Evolutionary conservation across 164 flowering plant genomes (phyloP), one percentile per base, ranked within the genome.

Genomic region (Magnolia kwangsiensis): DNA sequence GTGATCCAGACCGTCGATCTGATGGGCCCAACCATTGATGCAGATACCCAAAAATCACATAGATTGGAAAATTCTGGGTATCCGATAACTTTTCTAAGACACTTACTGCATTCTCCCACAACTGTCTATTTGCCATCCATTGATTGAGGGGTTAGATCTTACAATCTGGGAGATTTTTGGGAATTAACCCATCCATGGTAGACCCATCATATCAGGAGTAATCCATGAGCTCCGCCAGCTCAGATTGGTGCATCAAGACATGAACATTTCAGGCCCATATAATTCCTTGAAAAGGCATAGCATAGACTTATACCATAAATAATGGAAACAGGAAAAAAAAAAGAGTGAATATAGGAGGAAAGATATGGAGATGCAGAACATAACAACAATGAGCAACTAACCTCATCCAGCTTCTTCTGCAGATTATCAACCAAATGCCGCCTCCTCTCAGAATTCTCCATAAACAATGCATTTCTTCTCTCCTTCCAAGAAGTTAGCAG

Each of bases 321-420:
- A 63, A 63, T 18, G 24, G 24, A 0, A 29, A 27, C 5, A 14
- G 8, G 8, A 4, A 27, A 13, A 29, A 29, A 67, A 24, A 18
- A 67, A 24, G 31, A 18, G 29, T 18, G 14, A 13, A 67, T 13
- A 18, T 29, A 68, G 21, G 11, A 68, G 50, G 4, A 68, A 50
- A 49, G 58, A 70, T 72, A 27, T 55, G 16, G 18, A 55, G 16
- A 3, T 55, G 61, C 61, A 55, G 61, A 55, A 13, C 16, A 55
- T 55, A 55, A 11, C 67, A 69, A 18, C 14, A 31, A 68, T 31
- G 50, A 68, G 16, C 67, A 75, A 37, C 85, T 76, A 79, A 96
- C 99, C 97, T 96, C 98, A 78, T 94, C 99, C 71, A 93, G 77
- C 82, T 91, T 94, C 81, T 82, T 87, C 72, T 91, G 99, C 82